Evolutionary conservation across 139 green algal genomes (phyloP).

Genomic region (Tetraselmis chui): DNA sequence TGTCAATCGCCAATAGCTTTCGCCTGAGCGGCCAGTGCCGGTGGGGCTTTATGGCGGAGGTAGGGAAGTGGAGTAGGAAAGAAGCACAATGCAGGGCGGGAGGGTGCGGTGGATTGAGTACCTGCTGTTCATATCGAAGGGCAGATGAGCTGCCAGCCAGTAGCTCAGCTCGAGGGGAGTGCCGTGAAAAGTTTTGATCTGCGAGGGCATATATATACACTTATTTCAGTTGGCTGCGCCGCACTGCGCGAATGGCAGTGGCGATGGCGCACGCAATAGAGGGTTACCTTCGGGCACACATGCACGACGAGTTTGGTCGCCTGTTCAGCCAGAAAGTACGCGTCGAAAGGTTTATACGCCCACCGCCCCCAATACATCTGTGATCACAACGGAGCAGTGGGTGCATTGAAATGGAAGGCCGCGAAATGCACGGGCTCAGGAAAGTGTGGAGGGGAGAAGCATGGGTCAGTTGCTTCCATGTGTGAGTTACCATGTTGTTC

Average conservation of each 20-base stretch:
- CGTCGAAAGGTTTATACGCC: background rate
- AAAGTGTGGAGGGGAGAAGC: background rate
- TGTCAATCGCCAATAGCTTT: slow-evolving; percentile 27
- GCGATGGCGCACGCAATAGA: background rate
- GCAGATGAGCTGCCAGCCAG: slow-evolving; percentile 33
- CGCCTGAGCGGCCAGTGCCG: too few relatives aligned
- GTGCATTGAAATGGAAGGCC: background rate
- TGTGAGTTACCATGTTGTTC: background rate
- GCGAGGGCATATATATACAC: background rate
- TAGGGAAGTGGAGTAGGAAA: too few relatives aligned
- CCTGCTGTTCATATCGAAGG: slow-evolving; percentile 9
- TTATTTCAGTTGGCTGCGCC: background rate
- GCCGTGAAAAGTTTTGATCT: slow-evolving; percentile 18
- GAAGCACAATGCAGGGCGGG: too few relatives aligned
- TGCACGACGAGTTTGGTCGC: background rate
- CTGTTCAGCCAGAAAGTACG: background rate
- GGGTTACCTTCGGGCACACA: background rate
- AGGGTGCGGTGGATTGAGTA: too few relatives aligned
- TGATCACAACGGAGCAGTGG: background rate
- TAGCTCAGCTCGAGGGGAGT: slow-evolving; percentile 30
- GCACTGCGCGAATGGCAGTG: background rate
- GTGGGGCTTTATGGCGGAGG: too few relatives aligned
- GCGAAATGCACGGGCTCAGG: background rate
- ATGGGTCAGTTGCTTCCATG: too few relatives aligned
- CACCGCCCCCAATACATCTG: background rate